These are phyloP conservation scores for Graphilbum fragrans DNA, from an alignment of 2,329 filamentous ascomycete genomes.

Conservation along the genomic window DNA sequence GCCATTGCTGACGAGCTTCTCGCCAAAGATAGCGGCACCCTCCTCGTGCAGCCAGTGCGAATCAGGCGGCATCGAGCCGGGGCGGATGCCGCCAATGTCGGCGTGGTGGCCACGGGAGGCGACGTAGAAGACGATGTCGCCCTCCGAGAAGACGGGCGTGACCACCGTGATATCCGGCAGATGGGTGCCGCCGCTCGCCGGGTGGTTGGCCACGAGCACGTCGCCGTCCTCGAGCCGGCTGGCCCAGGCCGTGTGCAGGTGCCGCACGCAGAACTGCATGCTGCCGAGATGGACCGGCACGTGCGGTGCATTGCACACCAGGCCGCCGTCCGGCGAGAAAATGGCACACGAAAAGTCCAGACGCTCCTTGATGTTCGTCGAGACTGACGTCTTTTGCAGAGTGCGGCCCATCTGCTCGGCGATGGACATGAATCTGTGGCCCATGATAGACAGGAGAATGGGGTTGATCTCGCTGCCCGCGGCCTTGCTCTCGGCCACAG, in stretches of 20 bases:
- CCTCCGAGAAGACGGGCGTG: constrained; percentile 60
- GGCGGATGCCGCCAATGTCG: constrained; percentile 73
- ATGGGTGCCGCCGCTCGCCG: constrained; percentile 73
- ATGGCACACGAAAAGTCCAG: constrained; percentile 74
- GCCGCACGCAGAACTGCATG: constrained; percentile 72
- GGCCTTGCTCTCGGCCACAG: constrained; percentile 16
- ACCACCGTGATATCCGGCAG: constrained; percentile 72
- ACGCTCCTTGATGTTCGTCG: constrained; percentile 70
- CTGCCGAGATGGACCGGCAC: constrained; percentile 69
- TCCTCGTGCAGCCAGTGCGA: constrained; percentile 54
- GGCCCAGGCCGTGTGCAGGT: constrained; percentile 64
- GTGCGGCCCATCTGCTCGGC: constrained; percentile 52
- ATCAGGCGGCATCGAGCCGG: constrained; percentile 71
- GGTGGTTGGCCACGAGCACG: constrained; percentile 73
- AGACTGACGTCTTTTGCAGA: constrained; percentile 68
- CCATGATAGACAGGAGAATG: constrained; percentile 67
- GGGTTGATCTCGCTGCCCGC: constrained; percentile 48
- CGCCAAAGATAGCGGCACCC: constrained; percentile 50
- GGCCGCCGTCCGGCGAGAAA: constrained; percentile 60
- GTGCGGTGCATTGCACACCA: constrained; percentile 71
- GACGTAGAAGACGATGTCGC: constrained; percentile 67
- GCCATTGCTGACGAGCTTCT: constrained; percentile 63
- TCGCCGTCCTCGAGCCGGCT: constrained; percentile 67
- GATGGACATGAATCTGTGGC: constrained; percentile 69
- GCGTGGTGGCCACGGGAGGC: constrained; percentile 72